Evolutionary conservation across 371 early-diverging fungal genomes (phyloP).

Genomic region (Lichtheimia ramosa): DNA sequence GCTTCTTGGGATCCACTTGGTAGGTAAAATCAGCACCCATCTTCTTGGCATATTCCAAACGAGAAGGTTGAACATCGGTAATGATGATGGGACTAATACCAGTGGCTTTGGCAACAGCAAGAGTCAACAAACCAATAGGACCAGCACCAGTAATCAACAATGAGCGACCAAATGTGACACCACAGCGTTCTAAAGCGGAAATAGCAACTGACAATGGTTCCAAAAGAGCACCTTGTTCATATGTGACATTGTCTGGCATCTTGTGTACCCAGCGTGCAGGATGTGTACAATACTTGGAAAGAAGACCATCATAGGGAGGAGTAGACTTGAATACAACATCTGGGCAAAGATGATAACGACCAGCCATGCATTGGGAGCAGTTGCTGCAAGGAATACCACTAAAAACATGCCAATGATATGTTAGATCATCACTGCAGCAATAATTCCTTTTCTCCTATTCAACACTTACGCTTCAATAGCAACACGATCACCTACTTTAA

Average conservation of each 20-base stretch:
- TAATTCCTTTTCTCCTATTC: no score
- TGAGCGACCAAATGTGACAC: slow-evolving; percentile 40
- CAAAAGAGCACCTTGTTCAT: slow-evolving; percentile 47
- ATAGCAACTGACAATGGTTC: slow-evolving; percentile 50
- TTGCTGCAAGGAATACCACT: slow-evolving; percentile 49
- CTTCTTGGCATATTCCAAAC: slow-evolving; percentile 36
- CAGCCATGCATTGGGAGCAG: slow-evolving; percentile 47
- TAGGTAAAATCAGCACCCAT: slow-evolving; percentile 42
- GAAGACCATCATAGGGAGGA: slow-evolving; percentile 39
- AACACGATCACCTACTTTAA: slow-evolving; percentile 32
- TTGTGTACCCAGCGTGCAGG: slow-evolving; percentile 49
- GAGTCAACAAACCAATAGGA: slow-evolving; percentile 42
- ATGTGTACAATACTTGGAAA: slow-evolving; percentile 46
- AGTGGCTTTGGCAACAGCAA: slow-evolving; percentile 42
- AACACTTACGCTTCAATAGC: slow-evolving; percentile 40
- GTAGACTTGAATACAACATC: slow-evolving; percentile 10
- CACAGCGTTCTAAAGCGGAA: slow-evolving; percentile 38
- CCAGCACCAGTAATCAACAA: slow-evolving; percentile 44
- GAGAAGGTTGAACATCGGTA: slow-evolving; percentile 41
- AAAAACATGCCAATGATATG: slow-evolving; percentile 1
- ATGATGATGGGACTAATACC: slow-evolving; percentile 42
- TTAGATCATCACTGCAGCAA: no score
- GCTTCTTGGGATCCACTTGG: slow-evolving; percentile 29
- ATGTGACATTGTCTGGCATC: slow-evolving; percentile 37
- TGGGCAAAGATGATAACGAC: slow-evolving; percentile 45